Evolutionary conservation across 441 rosid genomes (phyloP).

Genomic region (Arabidopsis hybrid): DNA sequence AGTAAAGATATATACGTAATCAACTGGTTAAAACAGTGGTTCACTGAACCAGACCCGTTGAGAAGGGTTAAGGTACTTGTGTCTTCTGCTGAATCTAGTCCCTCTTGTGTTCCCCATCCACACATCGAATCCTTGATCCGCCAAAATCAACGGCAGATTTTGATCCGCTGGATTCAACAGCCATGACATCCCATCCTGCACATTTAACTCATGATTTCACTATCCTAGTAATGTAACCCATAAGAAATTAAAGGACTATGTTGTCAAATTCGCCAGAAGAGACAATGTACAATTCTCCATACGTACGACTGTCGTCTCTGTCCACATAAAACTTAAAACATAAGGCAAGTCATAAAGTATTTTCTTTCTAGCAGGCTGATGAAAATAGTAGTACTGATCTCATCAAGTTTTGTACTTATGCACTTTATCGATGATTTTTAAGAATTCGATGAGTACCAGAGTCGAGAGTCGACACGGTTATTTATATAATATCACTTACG

Average conservation of each 20-base stretch:
- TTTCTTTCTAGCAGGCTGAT: neutral
- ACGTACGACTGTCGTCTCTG: constrained; percentile 6
- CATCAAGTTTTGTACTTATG: neutral
- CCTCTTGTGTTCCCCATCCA: constrained; percentile 94
- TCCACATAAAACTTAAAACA: constrained; percentile 9
- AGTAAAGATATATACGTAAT: neutral
- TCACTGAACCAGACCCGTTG: constrained; percentile 48
- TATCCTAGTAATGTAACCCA: neutral
- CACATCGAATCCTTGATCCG: constrained; percentile 90
- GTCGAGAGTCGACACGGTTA: neutral
- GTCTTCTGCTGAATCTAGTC: constrained; percentile 76
- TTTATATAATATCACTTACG: neutral
- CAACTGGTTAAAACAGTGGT: neutral
- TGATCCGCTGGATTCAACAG: constrained; percentile 81
- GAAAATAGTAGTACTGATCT: neutral
- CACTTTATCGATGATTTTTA: neutral
- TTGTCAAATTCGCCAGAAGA: neutral
- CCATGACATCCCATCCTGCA: constrained; percentile 96
- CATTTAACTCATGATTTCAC: neutral
- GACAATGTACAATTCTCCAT: neutral
- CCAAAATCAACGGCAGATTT: constrained; percentile 83
- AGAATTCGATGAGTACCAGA: neutral
- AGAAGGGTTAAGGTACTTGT: constrained; percentile 56
- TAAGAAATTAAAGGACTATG: neutral
- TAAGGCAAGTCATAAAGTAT: neutral